Percentiles rank a stretch among this genome's conserved stretches.
phyloP scores from a whole-genome alignment of 306 rosid genomes.

The Hippophae rhamnoides region DNA sequence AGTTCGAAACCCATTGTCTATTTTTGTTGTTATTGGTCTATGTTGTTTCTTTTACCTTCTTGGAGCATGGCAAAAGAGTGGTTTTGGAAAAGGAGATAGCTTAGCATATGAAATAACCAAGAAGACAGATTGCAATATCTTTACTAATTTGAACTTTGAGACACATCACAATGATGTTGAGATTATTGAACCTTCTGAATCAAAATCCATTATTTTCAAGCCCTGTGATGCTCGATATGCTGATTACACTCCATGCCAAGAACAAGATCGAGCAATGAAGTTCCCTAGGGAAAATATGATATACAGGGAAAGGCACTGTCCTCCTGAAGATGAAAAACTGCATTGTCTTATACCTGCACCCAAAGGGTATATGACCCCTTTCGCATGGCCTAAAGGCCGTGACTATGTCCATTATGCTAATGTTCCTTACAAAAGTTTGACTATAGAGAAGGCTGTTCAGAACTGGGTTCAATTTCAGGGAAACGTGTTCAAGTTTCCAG shows the following conservation, averaged over 20 bases:
- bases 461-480: slow-evolving; percentile 90
- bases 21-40: slow-evolving; percentile 66
- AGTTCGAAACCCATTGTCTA: slow-evolving; percentile 54
- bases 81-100: slow-evolving; percentile 73
- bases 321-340: slow-evolving; percentile 65
- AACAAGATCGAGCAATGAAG: slow-evolving; percentile 90
- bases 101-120: slow-evolving; percentile 55
- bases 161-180: slow-evolving; percentile 57
- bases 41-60: slow-evolving; percentile 88
- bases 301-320: slow-evolving; percentile 97
- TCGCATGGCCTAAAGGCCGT: slow-evolving; percentile 96
- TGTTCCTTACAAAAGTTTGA: slow-evolving; percentile 70
- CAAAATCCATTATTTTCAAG: slow-evolving; percentile 57
- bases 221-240: slow-evolving; percentile 50
- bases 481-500: slow-evolving; percentile 89
- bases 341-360: slow-evolving; percentile 93
- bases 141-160: slow-evolving; percentile 64
- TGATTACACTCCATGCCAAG: slow-evolving; percentile 99
- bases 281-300: slow-evolving; percentile 95
- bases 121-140: slow-evolving; percentile 50
- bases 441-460: slow-evolving; percentile 94
- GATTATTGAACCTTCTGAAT: slow-evolving; percentile 38
- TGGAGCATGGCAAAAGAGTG: slow-evolving; percentile 95
- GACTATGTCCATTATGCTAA: slow-evolving; percentile 84
- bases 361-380: slow-evolving; percentile 67